These are phyloP conservation scores for Tetracladium marchalianum DNA, from an alignment of 495 filamentous ascomycete genomes.

Conservation along the genomic window DNA sequence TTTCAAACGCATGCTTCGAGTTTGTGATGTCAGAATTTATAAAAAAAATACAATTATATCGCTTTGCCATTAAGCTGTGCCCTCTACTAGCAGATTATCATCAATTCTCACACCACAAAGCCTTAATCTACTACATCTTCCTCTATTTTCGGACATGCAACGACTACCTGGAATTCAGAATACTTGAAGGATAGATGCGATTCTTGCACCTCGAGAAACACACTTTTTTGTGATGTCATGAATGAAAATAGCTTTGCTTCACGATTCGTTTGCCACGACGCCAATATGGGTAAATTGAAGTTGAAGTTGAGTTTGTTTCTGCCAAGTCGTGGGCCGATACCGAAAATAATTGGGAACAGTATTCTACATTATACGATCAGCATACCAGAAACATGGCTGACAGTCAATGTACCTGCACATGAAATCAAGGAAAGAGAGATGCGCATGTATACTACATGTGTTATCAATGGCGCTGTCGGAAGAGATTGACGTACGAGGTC, in stretches of 20 bases:
- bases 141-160: constrained; percentile 22
- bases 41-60: constrained; percentile 9
- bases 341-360: constrained; percentile 23
- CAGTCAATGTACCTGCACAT: constrained; percentile 20
- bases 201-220: constrained; percentile 8
- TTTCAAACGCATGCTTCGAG: too few relatives aligned
- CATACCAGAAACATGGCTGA: constrained; percentile 20
- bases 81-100: constrained; percentile 6
- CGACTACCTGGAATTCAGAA: constrained; percentile 30
- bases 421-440: constrained; percentile 10
- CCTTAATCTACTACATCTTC: constrained; percentile 32
- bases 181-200: constrained; percentile 26
- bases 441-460: constrained; percentile 28
- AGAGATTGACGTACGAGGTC: constrained; percentile 15
- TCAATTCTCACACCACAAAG: constrained; percentile 18
- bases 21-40: too few relatives aligned
- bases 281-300: constrained; percentile 18
- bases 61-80: constrained; percentile 5
- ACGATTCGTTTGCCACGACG: constrained; percentile 24
- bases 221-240: constrained; percentile 28
- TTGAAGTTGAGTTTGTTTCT: constrained; percentile 23
- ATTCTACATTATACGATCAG: constrained; percentile 22
- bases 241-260: constrained; percentile 30
- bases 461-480: constrained; percentile 20
- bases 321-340: constrained; percentile 20